These are phyloP conservation scores for Cucurbita argyrosperma DNA, from an alignment of 306 rosid species.

Conservation along the genomic window DNA sequence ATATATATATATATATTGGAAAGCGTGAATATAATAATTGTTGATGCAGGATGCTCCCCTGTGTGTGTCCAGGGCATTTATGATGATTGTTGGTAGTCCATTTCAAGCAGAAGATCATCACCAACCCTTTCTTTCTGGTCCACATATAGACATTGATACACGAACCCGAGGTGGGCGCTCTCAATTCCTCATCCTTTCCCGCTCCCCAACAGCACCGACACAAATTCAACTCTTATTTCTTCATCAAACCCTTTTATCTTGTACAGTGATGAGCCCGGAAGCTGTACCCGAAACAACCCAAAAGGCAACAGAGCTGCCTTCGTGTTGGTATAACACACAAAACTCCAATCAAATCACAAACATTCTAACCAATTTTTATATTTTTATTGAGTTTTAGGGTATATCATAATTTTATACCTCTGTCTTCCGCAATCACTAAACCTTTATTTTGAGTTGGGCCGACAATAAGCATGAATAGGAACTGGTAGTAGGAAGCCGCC, in stretches of 20 bases:
- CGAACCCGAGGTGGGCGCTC: neutral
- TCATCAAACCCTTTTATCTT: neutral
- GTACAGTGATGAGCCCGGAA: neutral
- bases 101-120: neutral
- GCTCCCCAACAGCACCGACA: neutral
- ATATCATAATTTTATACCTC: too few relatives aligned
- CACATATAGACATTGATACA: neutral
- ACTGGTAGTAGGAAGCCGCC: neutral
- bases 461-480: neutral
- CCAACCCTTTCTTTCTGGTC: neutral
- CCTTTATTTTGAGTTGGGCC: neutral
- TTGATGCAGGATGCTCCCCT: neutral
- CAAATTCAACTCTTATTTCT: neutral
- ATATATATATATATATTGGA: neutral
- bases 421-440: neutral
- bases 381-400: too few relatives aligned
- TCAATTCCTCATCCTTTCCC: neutral
- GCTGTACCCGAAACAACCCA: neutral
- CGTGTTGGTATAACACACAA: neutral
- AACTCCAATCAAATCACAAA: neutral
- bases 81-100: neutral
- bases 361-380: too few relatives aligned
- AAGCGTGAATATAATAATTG: neutral
- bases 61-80: neutral
- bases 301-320: neutral